Percentiles rank a stretch among this genome's conserved stretches.
Evolutionary conservation across 2,329 filamentous ascomycete genomes (phyloP).

Genomic region (Trichophyton mentagrophytes): DNA sequence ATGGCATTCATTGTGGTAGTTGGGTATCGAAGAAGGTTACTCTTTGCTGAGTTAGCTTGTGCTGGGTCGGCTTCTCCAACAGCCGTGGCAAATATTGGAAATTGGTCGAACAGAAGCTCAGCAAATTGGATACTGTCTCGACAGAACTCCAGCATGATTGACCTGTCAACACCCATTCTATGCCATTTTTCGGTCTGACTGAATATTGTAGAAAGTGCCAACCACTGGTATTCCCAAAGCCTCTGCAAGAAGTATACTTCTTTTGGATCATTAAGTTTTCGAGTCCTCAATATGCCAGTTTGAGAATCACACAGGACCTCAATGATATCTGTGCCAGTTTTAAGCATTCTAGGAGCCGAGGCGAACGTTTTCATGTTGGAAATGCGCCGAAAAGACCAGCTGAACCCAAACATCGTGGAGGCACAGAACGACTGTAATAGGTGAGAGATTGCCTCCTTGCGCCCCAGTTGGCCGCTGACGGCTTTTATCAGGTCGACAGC

Average conservation of each 20-base stretch:
- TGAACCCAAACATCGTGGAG: conserved; percentile 45
- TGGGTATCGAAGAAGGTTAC: conserved; percentile 51
- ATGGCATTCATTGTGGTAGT: conserved; percentile 53
- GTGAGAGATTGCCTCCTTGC: conserved; percentile 49
- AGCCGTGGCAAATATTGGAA: conserved; percentile 67
- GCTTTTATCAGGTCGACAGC: conserved; percentile 72
- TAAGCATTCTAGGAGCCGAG: conserved; percentile 48
- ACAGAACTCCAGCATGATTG: conserved; percentile 79
- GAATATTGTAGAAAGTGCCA: conserved; percentile 67
- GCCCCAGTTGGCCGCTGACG: conserved; percentile 56
- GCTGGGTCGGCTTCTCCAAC: conserved; percentile 37
- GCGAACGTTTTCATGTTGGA: conserved; percentile 46
- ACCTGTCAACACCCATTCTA: conserved; percentile 52
- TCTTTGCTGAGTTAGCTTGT: conserved; percentile 30
- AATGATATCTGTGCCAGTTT: conserved; percentile 49
- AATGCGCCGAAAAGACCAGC: conserved; percentile 44
- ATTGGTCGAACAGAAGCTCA: conserved; percentile 70
- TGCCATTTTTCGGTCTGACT: conserved; percentile 76
- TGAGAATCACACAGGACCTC: conserved; percentile 53
- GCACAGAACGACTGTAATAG: conserved; percentile 46
- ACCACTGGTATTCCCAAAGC: conserved; percentile 82
- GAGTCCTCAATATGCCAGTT: conserved; percentile 48
- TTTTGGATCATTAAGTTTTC: conserved; percentile 41
- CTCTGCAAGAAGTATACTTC: conserved; percentile 56
- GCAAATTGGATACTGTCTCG: conserved; percentile 92